These are phyloP conservation scores for Xylaria grammica DNA, from an alignment of 495 filamentous ascomycete species.

Conservation along the genomic window DNA sequence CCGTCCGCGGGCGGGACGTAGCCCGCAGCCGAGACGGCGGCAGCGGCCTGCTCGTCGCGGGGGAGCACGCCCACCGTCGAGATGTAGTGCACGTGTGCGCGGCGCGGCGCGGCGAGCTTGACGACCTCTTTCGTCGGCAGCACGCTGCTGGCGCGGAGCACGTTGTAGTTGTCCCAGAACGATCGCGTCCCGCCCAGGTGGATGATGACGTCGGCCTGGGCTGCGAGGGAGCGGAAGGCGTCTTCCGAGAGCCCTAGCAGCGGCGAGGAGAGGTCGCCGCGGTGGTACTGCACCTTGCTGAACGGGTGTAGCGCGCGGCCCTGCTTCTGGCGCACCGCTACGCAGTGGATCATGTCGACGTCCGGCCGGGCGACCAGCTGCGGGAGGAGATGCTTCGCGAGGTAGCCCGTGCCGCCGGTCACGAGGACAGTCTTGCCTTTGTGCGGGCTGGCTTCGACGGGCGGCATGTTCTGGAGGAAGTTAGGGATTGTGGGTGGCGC, in stretches of 20 bases:
- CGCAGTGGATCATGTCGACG: conserved; percentile 28
- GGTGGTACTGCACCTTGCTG: conserved; percentile 41
- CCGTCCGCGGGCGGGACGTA: conserved; percentile 27
- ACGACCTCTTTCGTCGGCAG: conserved; percentile 49
- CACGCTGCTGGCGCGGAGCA: conserved; percentile 50
- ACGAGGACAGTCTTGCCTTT: conserved; percentile 30
- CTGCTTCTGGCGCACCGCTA: conserved; percentile 33
- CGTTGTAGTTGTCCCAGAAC: conserved; percentile 53
- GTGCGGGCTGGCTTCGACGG: not conserved
- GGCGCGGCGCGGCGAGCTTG: conserved; percentile 37
- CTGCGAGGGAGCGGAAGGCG: conserved; percentile 34
- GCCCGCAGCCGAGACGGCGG: not conserved
- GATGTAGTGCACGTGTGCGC: conserved; percentile 56
- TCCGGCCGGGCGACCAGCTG: conserved; percentile 13
- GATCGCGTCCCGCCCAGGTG: conserved; percentile 60
- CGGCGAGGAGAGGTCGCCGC: conserved; percentile 48
- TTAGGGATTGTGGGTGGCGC: conserved; percentile 7
- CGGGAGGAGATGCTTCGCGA: conserved; percentile 31
- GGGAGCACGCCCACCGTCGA: conserved; percentile 44
- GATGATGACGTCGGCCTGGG: conserved; percentile 48
- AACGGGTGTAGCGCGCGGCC: conserved; percentile 8
- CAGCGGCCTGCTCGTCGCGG: conserved; percentile 2
- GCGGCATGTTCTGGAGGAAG: not conserved
- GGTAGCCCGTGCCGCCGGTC: conserved; percentile 41
- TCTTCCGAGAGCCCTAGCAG: conserved; percentile 43